A percentile compares a stretch with the other conserved stretches of the same genome.
Evolutionary conservation across 805 yeast genomes (phyloP).

Genomic region (Saccharomycopsis sp.): DNA sequence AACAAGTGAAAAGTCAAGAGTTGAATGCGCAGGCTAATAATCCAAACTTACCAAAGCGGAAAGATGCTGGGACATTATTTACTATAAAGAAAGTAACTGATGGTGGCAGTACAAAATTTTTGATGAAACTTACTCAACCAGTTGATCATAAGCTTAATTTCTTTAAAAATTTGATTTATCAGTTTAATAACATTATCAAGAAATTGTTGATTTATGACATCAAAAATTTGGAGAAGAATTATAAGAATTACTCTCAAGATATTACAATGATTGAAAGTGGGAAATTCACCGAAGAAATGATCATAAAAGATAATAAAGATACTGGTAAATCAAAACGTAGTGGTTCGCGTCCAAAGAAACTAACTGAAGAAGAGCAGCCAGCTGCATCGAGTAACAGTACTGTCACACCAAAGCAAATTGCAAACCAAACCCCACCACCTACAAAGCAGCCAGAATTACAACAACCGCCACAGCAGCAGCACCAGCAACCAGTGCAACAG

Average conservation of each 20-base stretch:
- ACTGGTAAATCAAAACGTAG: background rate
- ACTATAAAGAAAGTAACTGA: background rate
- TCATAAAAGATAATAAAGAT: constrained; percentile 17
- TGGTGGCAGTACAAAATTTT: background rate
- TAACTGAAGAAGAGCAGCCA: background rate
- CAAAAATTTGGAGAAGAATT: constrained; percentile 16
- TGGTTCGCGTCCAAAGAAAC: background rate
- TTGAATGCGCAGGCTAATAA: background rate
- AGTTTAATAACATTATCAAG: constrained; percentile 16
- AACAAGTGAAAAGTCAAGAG: constrained; percentile 16
- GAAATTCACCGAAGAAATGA: constrained; percentile 18
- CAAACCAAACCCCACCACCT: background rate
- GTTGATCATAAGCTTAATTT: constrained; percentile 13
- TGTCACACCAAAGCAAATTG: background rate
- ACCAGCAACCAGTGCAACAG: background rate
- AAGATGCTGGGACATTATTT: background rate
- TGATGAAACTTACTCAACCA: constrained; percentile 15
- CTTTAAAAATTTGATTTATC: constrained; percentile 17
- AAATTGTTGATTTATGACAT: constrained; percentile 19
- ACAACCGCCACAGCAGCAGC: background rate
- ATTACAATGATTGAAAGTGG: constrained; percentile 17
- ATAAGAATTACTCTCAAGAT: constrained; percentile 12
- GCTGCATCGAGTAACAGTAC: background rate
- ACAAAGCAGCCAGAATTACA: background rate
- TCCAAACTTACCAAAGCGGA: background rate